phyloP scores from a whole-genome alignment of 768 basidiomycete species.

The Floccularia luteovirens region DNA sequence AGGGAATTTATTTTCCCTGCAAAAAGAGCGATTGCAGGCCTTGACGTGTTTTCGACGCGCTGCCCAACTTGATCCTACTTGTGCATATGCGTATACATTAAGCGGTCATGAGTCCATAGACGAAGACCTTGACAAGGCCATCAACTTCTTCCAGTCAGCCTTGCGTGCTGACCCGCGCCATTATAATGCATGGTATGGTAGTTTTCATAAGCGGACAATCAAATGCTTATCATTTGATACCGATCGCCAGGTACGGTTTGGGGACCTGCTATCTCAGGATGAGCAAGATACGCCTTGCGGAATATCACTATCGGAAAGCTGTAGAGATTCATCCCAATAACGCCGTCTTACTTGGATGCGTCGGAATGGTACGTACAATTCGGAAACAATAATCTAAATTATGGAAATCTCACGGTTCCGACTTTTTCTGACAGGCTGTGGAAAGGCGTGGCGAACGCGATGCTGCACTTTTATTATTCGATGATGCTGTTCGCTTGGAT shows the following conservation, averaged over 20 bases:
- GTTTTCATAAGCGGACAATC: slow-evolving; percentile 10
- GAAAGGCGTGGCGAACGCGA: slow-evolving; percentile 78
- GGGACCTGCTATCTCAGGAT: slow-evolving; percentile 94
- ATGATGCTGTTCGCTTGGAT: slow-evolving; percentile 70
- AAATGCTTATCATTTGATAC: slow-evolving; percentile 13
- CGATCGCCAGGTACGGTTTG: slow-evolving; percentile 83
- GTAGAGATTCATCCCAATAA: slow-evolving; percentile 90
- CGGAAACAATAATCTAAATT: slow-evolving; percentile 11
- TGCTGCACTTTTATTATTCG: slow-evolving; percentile 72
- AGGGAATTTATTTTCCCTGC: slow-evolving; percentile 91
- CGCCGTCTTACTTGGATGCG: slow-evolving; percentile 92
- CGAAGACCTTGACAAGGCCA: slow-evolving; percentile 90
- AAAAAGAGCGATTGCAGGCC: slow-evolving; percentile 91
- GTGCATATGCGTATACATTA: slow-evolving; percentile 93
- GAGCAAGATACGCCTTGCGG: slow-evolving; percentile 88
- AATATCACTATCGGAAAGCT: slow-evolving; percentile 94
- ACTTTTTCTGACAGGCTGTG: slow-evolving; percentile 55
- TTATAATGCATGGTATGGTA: slow-evolving; percentile 93
- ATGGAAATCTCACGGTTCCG: slow-evolving; percentile 17
- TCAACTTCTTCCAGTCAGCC: slow-evolving; percentile 87
- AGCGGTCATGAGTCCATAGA: slow-evolving; percentile 97
- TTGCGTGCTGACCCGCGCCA: slow-evolving; percentile 87
- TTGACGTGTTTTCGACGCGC: slow-evolving; percentile 93
- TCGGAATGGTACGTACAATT: slow-evolving; percentile 78
- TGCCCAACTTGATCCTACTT: slow-evolving; percentile 78